Percentiles rank a stretch among this genome's conserved stretches.
These are phyloP conservation scores for Podosphaera xanthii DNA, from an alignment of 2,329 filamentous ascomycete genomes.

Conservation along the genomic window DNA sequence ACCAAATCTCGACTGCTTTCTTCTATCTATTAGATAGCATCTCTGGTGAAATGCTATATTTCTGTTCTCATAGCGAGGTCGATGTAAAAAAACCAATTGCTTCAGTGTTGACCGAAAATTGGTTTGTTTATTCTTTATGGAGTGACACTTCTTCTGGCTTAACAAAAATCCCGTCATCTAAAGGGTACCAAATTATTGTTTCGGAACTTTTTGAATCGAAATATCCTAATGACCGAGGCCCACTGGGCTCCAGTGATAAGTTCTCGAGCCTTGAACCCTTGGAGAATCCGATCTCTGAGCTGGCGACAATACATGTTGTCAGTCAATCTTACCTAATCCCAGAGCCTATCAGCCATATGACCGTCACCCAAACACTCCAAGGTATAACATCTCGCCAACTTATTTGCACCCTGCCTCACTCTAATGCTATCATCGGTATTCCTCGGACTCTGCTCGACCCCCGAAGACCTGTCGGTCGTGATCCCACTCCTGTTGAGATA, in stretches of 20 bases:
- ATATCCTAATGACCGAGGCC: constrained; percentile 61
- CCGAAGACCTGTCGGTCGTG: constrained; percentile 63
- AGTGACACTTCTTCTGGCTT: constrained; percentile 34
- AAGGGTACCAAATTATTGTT: constrained; percentile 68
- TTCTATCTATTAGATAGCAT: constrained; percentile 70
- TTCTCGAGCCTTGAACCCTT: constrained; percentile 56
- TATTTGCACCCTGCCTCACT: constrained; percentile 51
- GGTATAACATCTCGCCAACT: constrained; percentile 72
- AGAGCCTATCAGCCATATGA: constrained; percentile 54
- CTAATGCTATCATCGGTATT: constrained; percentile 55
- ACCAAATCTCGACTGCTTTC: constrained; percentile 33
- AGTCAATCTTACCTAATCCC: constrained; percentile 65
- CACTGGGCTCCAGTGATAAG: constrained; percentile 44
- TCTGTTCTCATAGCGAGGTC: constrained; percentile 46
- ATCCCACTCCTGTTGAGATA: constrained; percentile 54
- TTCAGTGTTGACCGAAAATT: constrained; percentile 76
- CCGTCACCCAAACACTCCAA: constrained; percentile 74
- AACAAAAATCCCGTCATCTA: constrained; percentile 33
- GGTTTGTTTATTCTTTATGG: constrained; percentile 72
- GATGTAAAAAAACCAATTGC: constrained; percentile 52
- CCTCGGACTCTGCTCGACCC: constrained; percentile 64
- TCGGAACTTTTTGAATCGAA: constrained; percentile 81
- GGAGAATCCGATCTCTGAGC: constrained; percentile 26
- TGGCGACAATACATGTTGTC: constrained; percentile 47
- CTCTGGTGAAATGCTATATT: constrained; percentile 58